Conservation (phyloP, 2,329 filamentous ascomycete genomes). For the Magnaporthiopsis rhizophila region DNA sequence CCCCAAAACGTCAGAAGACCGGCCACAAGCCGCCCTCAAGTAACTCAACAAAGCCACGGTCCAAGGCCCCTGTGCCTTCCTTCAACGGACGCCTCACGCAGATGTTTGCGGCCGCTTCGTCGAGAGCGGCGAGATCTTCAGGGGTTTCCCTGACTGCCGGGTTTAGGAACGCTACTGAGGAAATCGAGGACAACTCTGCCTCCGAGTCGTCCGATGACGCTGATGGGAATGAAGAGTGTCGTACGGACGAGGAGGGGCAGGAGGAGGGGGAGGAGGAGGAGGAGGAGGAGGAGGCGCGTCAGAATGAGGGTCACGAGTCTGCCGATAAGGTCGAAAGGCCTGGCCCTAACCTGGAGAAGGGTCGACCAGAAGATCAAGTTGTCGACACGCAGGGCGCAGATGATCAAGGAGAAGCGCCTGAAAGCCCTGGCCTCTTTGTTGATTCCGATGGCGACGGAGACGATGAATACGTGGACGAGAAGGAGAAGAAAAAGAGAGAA, state of each 20-base stretch:
- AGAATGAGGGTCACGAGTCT: not conserved
- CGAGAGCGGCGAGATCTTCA: not conserved
- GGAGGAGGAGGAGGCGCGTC: too few species aligned
- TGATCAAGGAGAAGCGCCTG: slow-evolving; percentile 10
- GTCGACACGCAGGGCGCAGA: slow-evolving; percentile 8
- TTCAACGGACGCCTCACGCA: slow-evolving; percentile 16
- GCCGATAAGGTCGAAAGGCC: not conserved
- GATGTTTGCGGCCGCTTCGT: slow-evolving; percentile 16
- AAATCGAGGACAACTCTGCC: slow-evolving; percentile 12
- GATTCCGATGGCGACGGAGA: slow-evolving; percentile 10
- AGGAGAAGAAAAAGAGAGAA: slow-evolving; percentile 7
- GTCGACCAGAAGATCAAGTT: not conserved
- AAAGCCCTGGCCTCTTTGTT: slow-evolving; percentile 4
- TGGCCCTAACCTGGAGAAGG: slow-evolving; percentile 5
- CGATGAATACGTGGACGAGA: slow-evolving; percentile 11
- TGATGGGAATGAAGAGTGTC: slow-evolving; percentile 10
- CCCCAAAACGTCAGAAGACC: slow-evolving; percentile 37
- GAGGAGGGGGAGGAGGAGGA: not conserved
- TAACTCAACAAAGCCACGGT: slow-evolving; percentile 42
- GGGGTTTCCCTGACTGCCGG: not conserved
- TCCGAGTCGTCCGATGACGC: slow-evolving; percentile 13
- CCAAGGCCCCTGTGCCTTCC: slow-evolving; percentile 14
- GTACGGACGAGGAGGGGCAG: slow-evolving; percentile 1
- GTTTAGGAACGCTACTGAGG: slow-evolving; percentile 8
- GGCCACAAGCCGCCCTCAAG: slow-evolving; percentile 31